phyloP scores from a whole-genome alignment of 2,329 filamentous ascomycete species.

The Dactylellina cionopaga region DNA sequence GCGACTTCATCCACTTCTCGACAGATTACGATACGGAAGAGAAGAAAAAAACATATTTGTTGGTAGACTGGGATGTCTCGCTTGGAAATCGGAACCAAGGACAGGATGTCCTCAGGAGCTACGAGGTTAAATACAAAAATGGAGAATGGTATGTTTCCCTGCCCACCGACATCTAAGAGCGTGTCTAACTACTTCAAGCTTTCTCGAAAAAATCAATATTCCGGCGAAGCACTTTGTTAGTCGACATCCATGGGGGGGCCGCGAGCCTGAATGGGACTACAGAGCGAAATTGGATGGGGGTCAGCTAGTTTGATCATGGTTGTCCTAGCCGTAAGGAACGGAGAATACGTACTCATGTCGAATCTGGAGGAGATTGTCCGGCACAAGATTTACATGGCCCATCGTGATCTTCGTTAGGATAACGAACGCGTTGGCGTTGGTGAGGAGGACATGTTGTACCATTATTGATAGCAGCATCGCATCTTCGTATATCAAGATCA shows the following conservation, averaged over 20 bases:
- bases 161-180: neutral
- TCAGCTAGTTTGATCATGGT: neutral
- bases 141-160: too few species aligned
- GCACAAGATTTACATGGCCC: neutral
- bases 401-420: neutral
- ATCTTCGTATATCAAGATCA: too few species aligned
- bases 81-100: too few species aligned
- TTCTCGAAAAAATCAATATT: neutral
- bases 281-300: neutral
- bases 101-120: too few species aligned
- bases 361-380: neutral
- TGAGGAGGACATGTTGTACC: too few species aligned
- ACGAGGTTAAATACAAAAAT: too few species aligned
- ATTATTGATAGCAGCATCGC: too few species aligned
- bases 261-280: slow-evolving; percentile 3
- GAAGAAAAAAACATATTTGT: too few species aligned
- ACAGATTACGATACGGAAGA: too few species aligned
- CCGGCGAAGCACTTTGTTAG: neutral
- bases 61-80: too few species aligned
- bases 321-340: neutral
- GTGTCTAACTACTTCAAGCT: neutral
- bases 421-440: too few species aligned
- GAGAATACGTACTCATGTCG: neutral
- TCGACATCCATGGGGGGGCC: neutral
- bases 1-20: too few species aligned